Evolutionary conservation across 73 alveolate species (phyloP).

Genomic region (Breviolum minutum): DNA sequence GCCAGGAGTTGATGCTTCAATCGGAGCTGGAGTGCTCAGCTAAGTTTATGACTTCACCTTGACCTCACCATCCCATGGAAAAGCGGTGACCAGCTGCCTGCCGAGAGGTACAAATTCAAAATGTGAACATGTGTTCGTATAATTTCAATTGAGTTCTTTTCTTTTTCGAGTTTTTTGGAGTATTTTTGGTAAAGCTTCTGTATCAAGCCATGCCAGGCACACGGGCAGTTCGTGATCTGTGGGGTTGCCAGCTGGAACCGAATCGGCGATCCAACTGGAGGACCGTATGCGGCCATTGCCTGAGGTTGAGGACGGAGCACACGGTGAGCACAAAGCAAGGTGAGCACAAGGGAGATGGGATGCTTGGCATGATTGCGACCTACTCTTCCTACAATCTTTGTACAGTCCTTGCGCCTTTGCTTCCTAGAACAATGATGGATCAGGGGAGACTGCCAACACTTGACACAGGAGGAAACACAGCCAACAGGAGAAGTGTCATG

Average conservation of each 20-base stretch:
- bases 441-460: no score
- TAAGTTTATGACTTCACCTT: constrained; percentile 29
- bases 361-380: background rate
- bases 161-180: background rate
- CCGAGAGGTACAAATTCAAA: background rate
- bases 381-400: background rate
- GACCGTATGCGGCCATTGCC: constrained; percentile 92
- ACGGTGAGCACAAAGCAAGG: background rate
- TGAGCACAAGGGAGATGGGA: background rate
- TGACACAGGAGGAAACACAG: no score
- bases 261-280: constrained; percentile 44
- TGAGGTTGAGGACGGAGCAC: background rate
- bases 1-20: background rate
- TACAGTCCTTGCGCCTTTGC: no score
- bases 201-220: background rate
- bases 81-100: constrained; percentile 81
- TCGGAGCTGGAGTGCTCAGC: background rate
- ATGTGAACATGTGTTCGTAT: background rate
- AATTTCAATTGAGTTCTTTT: no score
- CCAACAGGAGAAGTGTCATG: no score
- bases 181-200: no score
- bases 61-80: constrained; percentile 86
- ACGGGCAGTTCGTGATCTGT: constrained; percentile 75
- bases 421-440: no score
- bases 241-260: constrained; percentile 76